Evolutionary conservation across 129 eudicot species (phyloP), one percentile per base, ranked within the genome.

Genomic region (Silybum marianum): DNA sequence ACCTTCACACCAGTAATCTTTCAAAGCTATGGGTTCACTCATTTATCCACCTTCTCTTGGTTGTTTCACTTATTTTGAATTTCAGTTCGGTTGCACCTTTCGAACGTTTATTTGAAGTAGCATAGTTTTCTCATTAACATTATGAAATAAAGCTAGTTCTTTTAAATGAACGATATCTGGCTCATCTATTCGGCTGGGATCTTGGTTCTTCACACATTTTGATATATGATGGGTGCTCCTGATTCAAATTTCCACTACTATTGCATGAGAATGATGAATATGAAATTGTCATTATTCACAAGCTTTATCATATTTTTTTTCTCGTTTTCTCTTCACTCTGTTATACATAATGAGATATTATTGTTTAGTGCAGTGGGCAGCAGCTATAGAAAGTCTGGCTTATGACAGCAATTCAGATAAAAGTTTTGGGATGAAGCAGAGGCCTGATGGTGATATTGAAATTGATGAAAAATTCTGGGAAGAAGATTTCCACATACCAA

Each of bases 371-470:
- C 90, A 94, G 97, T 94, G 98, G 97, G 97, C 98, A 48, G 98
- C 75, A 84, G 98, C 98, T 72, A 87, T 94, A 84, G 98, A 94
- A 80, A 90, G 88, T 80, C 84, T 94, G 60, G 91, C 86, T 51
- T 91, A 90, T 78, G 92, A 87, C 80, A 91, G 90, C 78, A 81
- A 76, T 22, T 87, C 91, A 63, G 99, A 95, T 82, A 92, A 89
- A 81, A 92, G 90, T 87, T 92, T 92, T 77, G 97, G 99, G 73
- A 92, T 95, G 97, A 95, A 88, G 81, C 90, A 87, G 68, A 90
- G 99, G 81, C 99, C 99, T 76, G 99, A 95, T 84, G 99, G 97
- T 39, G 99, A 95, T 88, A 92, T 95, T 78, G 99, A 95, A 78
- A 92, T 95, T 39, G 95, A 95, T 83, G 99, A 92, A 86, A 92